Evolutionary conservation across 192 early-diverging fungal genomes (phyloP), one percentile per base, ranked within the genome.

Genomic region (Funneliformis geosporum): DNA sequence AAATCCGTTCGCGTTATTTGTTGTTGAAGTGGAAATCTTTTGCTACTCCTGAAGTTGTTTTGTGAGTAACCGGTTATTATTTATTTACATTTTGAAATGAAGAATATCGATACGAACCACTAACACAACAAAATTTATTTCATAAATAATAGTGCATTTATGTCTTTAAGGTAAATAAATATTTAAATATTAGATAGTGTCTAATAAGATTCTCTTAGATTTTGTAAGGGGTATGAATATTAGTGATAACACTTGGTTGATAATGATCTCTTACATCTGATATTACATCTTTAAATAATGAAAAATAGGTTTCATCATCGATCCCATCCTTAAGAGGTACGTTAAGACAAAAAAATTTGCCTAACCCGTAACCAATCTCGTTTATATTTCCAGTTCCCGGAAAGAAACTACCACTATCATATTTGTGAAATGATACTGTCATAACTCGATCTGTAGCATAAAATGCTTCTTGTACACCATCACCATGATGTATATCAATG

Each of bases 381-480:
- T 92, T 88, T 23, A 92, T 82, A 25, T 92, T 83, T 40, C 98
- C 98, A 18, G 95, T 97, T 73, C 93, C 90, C 7, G 98, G 98
- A 79, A 97, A 99, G 83, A 93, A 99, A 59, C 97, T 96, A 39
- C 87, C 90, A 44, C 18, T 59, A 46, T 93, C 95, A 82, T 96
- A 92, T 85, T 97, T 97, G 84, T 99, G 98, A 82, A 99, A 93
- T 6, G 96, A 97, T 8, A 98, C 91, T 6, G 98, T 99, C 94
- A 96, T 97, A 21, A 99, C 97, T 43, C 92, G 88, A 80, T 94
- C 93, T 39, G 96, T 98, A 18, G 91, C 84, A 76, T 93, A 93
- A 83, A 99, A 99, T 2, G 98, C 98, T 81, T 95, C 94, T 85
- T 98, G 94, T 33, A 99, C 98, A 38, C 97, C 98, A 84, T 99